Percentiles rank a stretch among this genome's conserved stretches.
Evolutionary conservation across 164 flowering plant species (phyloP).

Genomic region (Nymphaea thermarum): DNA sequence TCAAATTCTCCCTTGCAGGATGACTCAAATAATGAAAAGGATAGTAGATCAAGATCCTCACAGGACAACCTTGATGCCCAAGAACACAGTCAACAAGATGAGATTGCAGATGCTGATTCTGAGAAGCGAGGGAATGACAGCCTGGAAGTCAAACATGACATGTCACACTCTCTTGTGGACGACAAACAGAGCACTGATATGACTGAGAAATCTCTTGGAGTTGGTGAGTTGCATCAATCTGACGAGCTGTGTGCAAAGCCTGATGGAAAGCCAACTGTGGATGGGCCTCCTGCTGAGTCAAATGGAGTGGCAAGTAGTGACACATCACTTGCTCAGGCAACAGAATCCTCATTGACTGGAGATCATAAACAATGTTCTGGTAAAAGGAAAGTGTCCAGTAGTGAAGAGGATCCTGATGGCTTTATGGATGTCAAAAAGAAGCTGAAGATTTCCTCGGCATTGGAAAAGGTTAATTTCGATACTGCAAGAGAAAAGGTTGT

Average conservation of each 20-base stretch:
- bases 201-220: slow-evolving; percentile 10
- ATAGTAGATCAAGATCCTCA: slow-evolving; percentile 19
- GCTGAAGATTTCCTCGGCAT: background rate
- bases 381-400: slow-evolving; percentile 4
- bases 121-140: slow-evolving; percentile 19
- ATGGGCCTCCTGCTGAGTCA: slow-evolving; percentile 1
- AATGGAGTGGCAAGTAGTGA: slow-evolving; percentile 1
- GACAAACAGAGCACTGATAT: slow-evolving; percentile 16
- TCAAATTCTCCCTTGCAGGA: slow-evolving; percentile 25
- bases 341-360: slow-evolving; percentile 2
- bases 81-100: slow-evolving; percentile 11
- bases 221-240: slow-evolving; percentile 17
- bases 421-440: slow-evolving; percentile 3
- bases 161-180: background rate
- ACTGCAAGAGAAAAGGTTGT: slow-evolving; percentile 3
- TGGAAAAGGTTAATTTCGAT: slow-evolving; percentile 9
- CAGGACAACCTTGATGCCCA: slow-evolving; percentile 14
- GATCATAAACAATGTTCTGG: slow-evolving; percentile 5
- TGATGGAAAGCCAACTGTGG: slow-evolving; percentile 3
- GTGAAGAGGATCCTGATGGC: slow-evolving; percentile 4
- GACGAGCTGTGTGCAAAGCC: slow-evolving; percentile 15
- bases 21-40: slow-evolving; percentile 16
- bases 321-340: slow-evolving; percentile 2
- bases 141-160: background rate
- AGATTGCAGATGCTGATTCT: slow-evolving; percentile 12